Evolutionary conservation across 768 basidiomycete species (phyloP).

Genomic region (Hypsizygus marmoreus): DNA sequence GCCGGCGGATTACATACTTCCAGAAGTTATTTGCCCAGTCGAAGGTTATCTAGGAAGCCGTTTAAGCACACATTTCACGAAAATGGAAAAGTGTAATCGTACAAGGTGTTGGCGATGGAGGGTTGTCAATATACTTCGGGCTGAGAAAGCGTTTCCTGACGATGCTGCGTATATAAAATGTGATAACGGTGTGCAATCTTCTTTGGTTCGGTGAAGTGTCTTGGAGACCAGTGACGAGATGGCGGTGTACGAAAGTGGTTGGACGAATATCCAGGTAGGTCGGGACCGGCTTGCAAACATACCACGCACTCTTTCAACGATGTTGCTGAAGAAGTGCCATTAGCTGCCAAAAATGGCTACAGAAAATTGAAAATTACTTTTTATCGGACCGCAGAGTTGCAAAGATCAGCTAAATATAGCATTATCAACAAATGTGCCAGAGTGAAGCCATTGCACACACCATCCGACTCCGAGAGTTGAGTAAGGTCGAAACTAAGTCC

Average conservation of each 20-base stretch:
- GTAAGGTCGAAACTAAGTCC: conserved; percentile 63
- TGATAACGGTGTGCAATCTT: conserved; percentile 56
- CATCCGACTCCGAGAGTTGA: conserved; percentile 68
- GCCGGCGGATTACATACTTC: conserved; percentile 45
- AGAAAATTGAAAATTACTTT: conserved; percentile 35
- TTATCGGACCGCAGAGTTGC: conserved; percentile 62
- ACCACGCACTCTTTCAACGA: conserved; percentile 50
- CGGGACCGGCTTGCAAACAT: conserved; percentile 62
- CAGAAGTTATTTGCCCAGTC: conserved; percentile 67
- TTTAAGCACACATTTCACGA: background rate
- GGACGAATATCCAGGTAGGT: conserved; percentile 68
- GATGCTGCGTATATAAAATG: conserved; percentile 58
- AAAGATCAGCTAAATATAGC: conserved; percentile 54
- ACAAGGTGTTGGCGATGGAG: conserved; percentile 67
- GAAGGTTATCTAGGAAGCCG: conserved; percentile 60
- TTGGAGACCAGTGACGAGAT: conserved; percentile 62
- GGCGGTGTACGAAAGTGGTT: conserved; percentile 59
- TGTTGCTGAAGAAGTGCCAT: conserved; percentile 29
- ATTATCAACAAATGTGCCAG: conserved; percentile 2
- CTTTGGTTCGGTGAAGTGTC: conserved; percentile 59
- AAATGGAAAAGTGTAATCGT: conserved; percentile 21
- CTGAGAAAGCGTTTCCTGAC: conserved; percentile 71
- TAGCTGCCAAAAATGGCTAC: conserved; percentile 3
- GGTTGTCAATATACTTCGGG: conserved; percentile 62
- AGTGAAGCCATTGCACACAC: conserved; percentile 30